Percentiles rank a stretch among this genome's conserved stretches.
These are phyloP conservation scores for Leucocoprinus birnbaumii DNA, from an alignment of 768 basidiomycete genomes.

Conservation along the genomic window DNA sequence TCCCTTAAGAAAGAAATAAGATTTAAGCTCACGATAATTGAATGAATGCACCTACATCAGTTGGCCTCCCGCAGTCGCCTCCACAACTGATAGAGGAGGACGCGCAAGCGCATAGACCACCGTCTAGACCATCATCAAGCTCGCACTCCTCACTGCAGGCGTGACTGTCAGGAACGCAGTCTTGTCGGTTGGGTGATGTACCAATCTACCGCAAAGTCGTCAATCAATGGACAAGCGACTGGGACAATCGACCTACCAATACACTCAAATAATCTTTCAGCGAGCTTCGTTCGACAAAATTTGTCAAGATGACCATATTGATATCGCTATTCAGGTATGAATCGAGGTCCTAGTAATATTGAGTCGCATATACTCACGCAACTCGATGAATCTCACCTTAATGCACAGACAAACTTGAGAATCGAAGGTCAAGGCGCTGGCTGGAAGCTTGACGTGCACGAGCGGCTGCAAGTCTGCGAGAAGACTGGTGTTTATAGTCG, in stretches of 20 bases:
- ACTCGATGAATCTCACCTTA: conserved; percentile 24
- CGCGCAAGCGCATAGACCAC: no score
- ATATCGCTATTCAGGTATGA: conserved; percentile 27
- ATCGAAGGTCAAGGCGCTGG: conserved; percentile 16
- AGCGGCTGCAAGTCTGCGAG: conserved; percentile 20
- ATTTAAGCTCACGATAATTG: no score
- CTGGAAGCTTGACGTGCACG: conserved; percentile 20
- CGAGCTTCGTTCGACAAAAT: conserved; percentile 22
- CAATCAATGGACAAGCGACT: background rate
- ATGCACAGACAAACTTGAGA: conserved; percentile 37
- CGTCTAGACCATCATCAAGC: background rate
- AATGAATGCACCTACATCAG: no score
- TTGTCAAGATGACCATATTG: conserved; percentile 22
- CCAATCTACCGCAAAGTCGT: conserved; percentile 20
- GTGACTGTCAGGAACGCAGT: conserved; percentile 26
- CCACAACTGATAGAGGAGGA: no score
- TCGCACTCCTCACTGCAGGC: background rate
- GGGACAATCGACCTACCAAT: conserved; percentile 17
- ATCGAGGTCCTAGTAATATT: conserved; percentile 27
- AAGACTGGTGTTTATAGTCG: conserved; percentile 24
- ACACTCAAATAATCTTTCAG: conserved; percentile 21
- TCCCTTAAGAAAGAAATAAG: no score
- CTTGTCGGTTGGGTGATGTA: conserved; percentile 24
- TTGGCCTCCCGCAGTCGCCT: no score
- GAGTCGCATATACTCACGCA: background rate